A percentile compares a stretch with the other conserved stretches of the same genome.
Conservation (phyloP, 1,284 basidiomycete genomes). For the Ustilago crameri region DNA sequence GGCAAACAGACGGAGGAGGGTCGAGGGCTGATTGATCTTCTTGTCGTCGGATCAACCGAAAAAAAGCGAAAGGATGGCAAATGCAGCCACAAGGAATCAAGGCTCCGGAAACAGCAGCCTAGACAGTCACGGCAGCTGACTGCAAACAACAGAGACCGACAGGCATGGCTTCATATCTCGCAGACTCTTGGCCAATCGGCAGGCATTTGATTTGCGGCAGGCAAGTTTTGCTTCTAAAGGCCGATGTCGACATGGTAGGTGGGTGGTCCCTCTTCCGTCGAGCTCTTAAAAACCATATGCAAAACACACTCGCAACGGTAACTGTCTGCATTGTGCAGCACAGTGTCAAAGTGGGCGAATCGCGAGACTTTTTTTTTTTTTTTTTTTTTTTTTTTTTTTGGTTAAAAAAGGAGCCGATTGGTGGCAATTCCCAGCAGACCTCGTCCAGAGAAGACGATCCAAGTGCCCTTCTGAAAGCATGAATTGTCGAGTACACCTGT, state of each 20-base stretch:
- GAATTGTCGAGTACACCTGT: slow-evolving; percentile 29
- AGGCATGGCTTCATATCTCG: slow-evolving; percentile 28
- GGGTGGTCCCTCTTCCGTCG: too few species aligned
- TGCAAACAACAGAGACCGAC: slow-evolving; percentile 4
- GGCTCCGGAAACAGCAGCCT: neutral
- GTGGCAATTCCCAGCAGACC: neutral
- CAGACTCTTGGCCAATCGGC: slow-evolving; percentile 50
- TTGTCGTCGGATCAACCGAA: slow-evolving; percentile 34
- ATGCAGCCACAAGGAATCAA: neutral
- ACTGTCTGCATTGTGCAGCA: neutral
- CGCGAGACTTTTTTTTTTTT: too few species aligned
- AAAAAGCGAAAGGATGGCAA: slow-evolving; percentile 14
- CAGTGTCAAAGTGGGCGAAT: neutral
- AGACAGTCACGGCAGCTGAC: slow-evolving; percentile 36
- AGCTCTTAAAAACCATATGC: too few species aligned
- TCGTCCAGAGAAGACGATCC: slow-evolving; percentile 4
- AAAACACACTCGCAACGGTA: neutral
- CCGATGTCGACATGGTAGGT: neutral
- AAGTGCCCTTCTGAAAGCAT: slow-evolving; percentile 12
- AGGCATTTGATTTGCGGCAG: slow-evolving; percentile 40
- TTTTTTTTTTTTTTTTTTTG: too few species aligned
- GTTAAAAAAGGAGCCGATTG: neutral
- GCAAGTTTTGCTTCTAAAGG: slow-evolving; percentile 11
- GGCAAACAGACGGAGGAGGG: slow-evolving; percentile 2
- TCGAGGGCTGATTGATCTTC: neutral